These are phyloP conservation scores for Crucihimalaya himalaica DNA, from an alignment of 345 rosid genomes.

Conservation along the genomic window DNA sequence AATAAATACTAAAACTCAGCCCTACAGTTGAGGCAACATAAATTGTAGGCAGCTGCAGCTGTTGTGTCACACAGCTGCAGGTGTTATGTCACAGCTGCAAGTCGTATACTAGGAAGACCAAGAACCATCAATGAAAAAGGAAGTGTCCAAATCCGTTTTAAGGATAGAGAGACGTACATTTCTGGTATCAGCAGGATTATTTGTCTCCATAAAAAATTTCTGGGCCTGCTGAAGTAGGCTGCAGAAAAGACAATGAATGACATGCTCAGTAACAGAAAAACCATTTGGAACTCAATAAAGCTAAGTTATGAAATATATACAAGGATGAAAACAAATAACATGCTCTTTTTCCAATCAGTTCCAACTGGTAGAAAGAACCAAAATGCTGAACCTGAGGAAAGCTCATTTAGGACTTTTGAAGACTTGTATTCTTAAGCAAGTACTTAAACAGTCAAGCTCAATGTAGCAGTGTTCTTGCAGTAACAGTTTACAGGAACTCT, in stretches of 20 bases:
- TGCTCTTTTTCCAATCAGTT: background rate
- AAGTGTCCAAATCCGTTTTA: background rate
- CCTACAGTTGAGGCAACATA: slow-evolving; percentile 11
- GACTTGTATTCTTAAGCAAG: slow-evolving; percentile 19
- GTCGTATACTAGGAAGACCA: background rate
- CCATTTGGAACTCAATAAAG: slow-evolving; percentile 9
- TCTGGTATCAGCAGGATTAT: slow-evolving; percentile 62
- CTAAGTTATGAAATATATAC: background rate
- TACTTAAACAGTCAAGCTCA: slow-evolving; percentile 8
- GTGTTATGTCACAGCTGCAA: background rate
- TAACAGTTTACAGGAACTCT: slow-evolving; percentile 12
- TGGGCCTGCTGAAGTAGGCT: slow-evolving; percentile 80
- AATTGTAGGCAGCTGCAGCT: background rate
- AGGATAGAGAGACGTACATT: slow-evolving; percentile 53
- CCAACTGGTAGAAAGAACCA: slow-evolving; percentile 5
- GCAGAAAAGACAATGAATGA: slow-evolving; percentile 28
- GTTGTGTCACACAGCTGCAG: background rate
- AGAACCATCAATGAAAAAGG: background rate
- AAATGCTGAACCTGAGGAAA: slow-evolving; percentile 11
- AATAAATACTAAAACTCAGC: background rate
- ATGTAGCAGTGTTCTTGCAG: background rate
- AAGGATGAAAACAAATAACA: background rate
- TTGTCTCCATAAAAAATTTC: slow-evolving; percentile 59
- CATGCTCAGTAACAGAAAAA: slow-evolving; percentile 22
- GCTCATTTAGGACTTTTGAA: background rate